Conservation (phyloP, 1,139 yeast genomes). For the Nadsonia commutata region DNA sequence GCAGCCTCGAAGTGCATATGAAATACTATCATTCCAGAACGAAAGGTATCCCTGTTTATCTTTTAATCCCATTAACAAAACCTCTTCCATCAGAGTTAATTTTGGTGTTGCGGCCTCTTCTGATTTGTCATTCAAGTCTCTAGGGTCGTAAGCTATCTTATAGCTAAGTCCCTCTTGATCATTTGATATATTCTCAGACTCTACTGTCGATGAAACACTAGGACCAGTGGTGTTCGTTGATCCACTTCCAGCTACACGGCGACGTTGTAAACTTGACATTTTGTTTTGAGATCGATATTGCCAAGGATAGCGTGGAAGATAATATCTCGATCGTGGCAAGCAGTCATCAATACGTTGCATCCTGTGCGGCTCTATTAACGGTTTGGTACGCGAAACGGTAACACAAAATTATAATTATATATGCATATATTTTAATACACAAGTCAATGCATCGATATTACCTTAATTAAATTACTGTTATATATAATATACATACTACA, state of each 20-base stretch:
- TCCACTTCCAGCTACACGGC: neutral
- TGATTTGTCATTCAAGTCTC: conserved; percentile 38
- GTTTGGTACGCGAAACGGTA: no score
- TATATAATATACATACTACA: no score
- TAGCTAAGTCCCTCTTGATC: conserved; percentile 25
- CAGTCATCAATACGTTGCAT: no score
- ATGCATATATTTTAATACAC: no score
- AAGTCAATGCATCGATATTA: no score
- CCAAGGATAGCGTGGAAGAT: no score
- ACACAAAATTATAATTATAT: no score
- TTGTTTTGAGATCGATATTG: no score
- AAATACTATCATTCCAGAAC: conserved; percentile 95
- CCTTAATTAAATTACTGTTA: no score
- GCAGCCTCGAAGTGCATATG: conserved; percentile 92
- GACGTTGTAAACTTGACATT: neutral
- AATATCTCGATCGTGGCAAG: no score
- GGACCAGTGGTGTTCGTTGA: neutral
- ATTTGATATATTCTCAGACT: neutral
- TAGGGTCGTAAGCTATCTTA: conserved; percentile 74
- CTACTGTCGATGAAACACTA: neutral
- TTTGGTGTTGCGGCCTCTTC: conserved; percentile 45
- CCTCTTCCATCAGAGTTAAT: conserved; percentile 92
- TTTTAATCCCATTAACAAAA: conserved; percentile 76
- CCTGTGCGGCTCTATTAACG: no score
- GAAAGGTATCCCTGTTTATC: conserved; percentile 93